Conservation (phyloP, 306 rosid species). For the Begonia fuchsioides region DNA sequence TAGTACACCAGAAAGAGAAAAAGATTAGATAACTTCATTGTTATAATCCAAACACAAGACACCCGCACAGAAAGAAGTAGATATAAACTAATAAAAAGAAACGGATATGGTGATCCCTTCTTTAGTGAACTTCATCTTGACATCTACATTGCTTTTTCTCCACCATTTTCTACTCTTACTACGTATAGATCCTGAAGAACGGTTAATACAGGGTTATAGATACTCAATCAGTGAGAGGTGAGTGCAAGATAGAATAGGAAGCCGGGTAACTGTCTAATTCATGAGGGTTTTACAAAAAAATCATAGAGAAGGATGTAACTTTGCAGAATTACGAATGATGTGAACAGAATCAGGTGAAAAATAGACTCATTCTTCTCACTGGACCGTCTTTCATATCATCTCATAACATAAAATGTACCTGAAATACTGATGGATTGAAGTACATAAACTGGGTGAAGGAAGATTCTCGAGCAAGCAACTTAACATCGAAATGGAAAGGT, state of each 20-base stretch:
- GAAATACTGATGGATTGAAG: too few species aligned
- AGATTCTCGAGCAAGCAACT: too few species aligned
- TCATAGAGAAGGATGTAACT: too few species aligned
- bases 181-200: slow-evolving; percentile 43
- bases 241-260: not conserved
- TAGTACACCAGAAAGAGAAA: slow-evolving; percentile 17
- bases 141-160: slow-evolving; percentile 50
- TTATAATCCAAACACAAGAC: slow-evolving; percentile 17
- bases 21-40: slow-evolving; percentile 12
- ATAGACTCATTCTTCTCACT: too few species aligned
- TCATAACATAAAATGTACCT: too few species aligned
- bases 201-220: slow-evolving; percentile 22
- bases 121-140: slow-evolving; percentile 58
- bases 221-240: slow-evolving; percentile 13
- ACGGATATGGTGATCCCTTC: slow-evolving; percentile 36
- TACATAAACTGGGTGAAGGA: too few species aligned
- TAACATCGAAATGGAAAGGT: too few species aligned
- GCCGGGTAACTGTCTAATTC: too few species aligned
- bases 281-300: too few species aligned
- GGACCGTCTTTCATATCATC: too few species aligned
- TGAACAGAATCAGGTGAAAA: too few species aligned
- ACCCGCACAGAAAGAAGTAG: slow-evolving; percentile 11
- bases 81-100: slow-evolving; percentile 14
- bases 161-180: slow-evolving; percentile 59
- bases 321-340: too few species aligned